phyloP scores from a whole-genome alignment of 2,329 filamentous ascomycete species.

The Xylaria sp. region DNA sequence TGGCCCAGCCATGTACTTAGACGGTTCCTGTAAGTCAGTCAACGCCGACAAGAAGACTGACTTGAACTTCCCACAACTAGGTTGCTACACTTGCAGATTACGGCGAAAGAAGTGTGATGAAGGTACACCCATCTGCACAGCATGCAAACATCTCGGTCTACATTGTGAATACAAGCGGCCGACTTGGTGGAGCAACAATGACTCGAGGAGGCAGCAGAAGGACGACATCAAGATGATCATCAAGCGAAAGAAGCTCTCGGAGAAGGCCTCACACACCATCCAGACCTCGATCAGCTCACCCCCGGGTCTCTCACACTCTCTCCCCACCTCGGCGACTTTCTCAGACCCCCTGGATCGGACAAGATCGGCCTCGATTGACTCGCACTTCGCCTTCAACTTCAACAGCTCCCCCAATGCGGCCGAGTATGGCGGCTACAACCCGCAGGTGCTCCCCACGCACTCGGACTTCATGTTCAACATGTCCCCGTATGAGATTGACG shows the following conservation, averaged over 20 bases:
- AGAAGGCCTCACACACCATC: constrained; percentile 75
- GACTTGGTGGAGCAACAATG: constrained; percentile 96
- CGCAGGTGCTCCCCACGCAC: constrained; percentile 65
- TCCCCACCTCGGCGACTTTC: constrained; percentile 82
- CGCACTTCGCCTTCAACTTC: constrained; percentile 81
- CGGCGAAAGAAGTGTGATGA: constrained; percentile 77
- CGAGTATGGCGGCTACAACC: constrained; percentile 70
- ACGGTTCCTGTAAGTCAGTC: constrained; percentile 41
- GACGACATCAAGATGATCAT: constrained; percentile 97
- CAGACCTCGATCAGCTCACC: constrained; percentile 72
- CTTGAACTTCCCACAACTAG: constrained; percentile 50
- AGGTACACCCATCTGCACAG: constrained; percentile 69
- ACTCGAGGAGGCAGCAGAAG: constrained; percentile 86
- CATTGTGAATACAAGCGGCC: constrained; percentile 96
- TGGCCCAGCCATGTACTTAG: constrained; percentile 38
- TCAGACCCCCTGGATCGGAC: constrained; percentile 78
- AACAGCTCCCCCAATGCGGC: constrained; percentile 65
- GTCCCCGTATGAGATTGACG: constrained; percentile 90
- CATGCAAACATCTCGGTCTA: constrained; percentile 79
- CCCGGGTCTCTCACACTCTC: constrained; percentile 81
- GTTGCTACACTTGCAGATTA: constrained; percentile 75
- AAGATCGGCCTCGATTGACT: constrained; percentile 81
- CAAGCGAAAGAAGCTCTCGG: constrained; percentile 93
- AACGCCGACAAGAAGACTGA: constrained; percentile 46
- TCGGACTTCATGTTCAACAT: constrained; percentile 67